Conservation (phyloP, 805 yeast species). For the Hagleromyces aurorensis region DNA sequence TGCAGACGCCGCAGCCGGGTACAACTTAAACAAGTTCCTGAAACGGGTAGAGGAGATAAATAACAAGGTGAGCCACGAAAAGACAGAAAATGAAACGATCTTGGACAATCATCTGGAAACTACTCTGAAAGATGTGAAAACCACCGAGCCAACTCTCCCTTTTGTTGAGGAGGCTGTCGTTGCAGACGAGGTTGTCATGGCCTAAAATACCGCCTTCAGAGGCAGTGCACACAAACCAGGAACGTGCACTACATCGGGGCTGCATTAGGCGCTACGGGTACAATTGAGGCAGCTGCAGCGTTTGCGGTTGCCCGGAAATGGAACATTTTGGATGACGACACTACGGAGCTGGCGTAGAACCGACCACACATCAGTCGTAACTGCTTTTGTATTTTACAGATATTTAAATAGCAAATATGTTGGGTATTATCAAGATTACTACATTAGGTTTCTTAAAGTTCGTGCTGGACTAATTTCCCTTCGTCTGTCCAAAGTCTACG, state of each 20-base stretch:
- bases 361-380: slow-evolving; percentile 1
- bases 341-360: background rate
- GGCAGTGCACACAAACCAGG: too few relatives aligned
- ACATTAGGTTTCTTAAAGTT: background rate
- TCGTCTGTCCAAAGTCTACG: slow-evolving; percentile 49
- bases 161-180: slow-evolving; percentile 15
- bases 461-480: too few relatives aligned
- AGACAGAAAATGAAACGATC: slow-evolving; percentile 36
- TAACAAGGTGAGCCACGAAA: slow-evolving; percentile 41
- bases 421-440: too few relatives aligned
- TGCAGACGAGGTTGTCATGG: slow-evolving; percentile 14
- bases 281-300: background rate
- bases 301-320: background rate
- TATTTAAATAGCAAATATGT: too few relatives aligned
- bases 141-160: slow-evolving; percentile 31
- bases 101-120: slow-evolving; percentile 25
- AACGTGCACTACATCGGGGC: too few relatives aligned
- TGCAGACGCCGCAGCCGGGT: slow-evolving; percentile 86
- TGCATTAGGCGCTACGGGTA: background rate
- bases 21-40: slow-evolving; percentile 59
- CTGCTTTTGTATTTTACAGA: slow-evolving; percentile 1
- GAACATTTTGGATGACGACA: too few relatives aligned
- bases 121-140: slow-evolving; percentile 21
- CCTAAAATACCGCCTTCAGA: too few relatives aligned
- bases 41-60: slow-evolving; percentile 56